These are phyloP conservation scores for Wickerhamomyces sydowiorum DNA, from an alignment of 805 yeast genomes.

Conservation along the genomic window DNA sequence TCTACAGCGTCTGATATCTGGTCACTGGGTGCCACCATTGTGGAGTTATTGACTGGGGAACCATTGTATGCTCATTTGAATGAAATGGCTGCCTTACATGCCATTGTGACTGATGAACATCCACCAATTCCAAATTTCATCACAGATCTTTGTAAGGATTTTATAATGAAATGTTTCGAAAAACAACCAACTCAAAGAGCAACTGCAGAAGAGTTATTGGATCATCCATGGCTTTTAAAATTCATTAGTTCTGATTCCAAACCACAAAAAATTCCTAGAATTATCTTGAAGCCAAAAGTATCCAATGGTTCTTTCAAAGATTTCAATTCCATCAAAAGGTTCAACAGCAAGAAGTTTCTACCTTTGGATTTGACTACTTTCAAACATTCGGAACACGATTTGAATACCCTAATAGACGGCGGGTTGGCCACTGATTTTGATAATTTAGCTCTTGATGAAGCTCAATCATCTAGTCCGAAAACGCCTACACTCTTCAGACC, in stretches of 20 bases:
- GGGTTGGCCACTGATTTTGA: conserved; percentile 8
- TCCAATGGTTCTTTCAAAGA: background rate
- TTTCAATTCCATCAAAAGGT: conserved; percentile 15
- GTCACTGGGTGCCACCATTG: conserved; percentile 93
- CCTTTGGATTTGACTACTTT: conserved; percentile 16
- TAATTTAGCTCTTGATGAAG: conserved; percentile 5
- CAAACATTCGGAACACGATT: conserved; percentile 6
- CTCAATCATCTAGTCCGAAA: background rate
- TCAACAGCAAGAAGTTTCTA: conserved; percentile 13
- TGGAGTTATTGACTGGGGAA: conserved; percentile 77
- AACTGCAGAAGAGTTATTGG: conserved; percentile 47
- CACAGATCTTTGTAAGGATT: conserved; percentile 42
- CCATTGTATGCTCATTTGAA: conserved; percentile 82
- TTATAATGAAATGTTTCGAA: conserved; percentile 63
- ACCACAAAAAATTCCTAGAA: background rate
- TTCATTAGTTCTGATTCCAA: background rate
- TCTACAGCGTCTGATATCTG: conserved; percentile 86
- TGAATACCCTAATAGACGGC: conserved; percentile 6
- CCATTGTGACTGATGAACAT: conserved; percentile 69
- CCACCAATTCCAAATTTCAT: conserved; percentile 61
- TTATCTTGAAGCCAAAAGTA: background rate
- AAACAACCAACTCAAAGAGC: conserved; percentile 57
- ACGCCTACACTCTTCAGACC: background rate
- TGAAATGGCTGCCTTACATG: conserved; percentile 77
- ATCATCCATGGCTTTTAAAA: conserved; percentile 54